A percentile compares a stretch with the other conserved stretches of the same genome.
These are phyloP conservation scores for Huntiella savannae DNA, from an alignment of 2,329 filamentous ascomycete genomes.

Conservation along the genomic window DNA sequence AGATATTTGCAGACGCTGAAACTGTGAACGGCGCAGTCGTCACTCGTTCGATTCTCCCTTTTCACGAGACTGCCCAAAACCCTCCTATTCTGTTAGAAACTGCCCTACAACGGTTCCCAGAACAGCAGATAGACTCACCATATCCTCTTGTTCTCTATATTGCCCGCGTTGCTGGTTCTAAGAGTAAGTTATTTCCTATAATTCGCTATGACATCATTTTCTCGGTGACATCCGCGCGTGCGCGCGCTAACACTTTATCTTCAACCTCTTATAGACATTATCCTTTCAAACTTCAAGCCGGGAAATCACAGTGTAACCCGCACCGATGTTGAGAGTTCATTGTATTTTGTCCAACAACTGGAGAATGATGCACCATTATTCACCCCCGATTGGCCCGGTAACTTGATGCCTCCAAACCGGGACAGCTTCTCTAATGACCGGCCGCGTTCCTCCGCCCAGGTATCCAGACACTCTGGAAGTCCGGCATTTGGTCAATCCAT, in stretches of 20 bases:
- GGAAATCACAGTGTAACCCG: constrained; percentile 73
- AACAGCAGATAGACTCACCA: constrained; percentile 47
- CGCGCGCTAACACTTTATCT: constrained; percentile 6
- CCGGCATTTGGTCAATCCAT: not conserved
- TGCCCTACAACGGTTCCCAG: constrained; percentile 72
- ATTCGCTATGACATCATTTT: too few species aligned
- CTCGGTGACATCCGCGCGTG: too few species aligned
- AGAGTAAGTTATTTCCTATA: constrained; percentile 35
- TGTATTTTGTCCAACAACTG: constrained; percentile 67
- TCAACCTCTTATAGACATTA: constrained; percentile 46
- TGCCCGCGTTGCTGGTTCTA: constrained; percentile 74
- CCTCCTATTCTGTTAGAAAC: constrained; percentile 61
- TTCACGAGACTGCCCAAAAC: constrained; percentile 50
- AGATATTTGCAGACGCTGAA: constrained; percentile 3
- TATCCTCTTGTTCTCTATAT: constrained; percentile 76
- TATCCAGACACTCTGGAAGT: too few species aligned
- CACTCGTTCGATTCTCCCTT: constrained; percentile 7
- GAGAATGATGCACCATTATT: constrained; percentile 26
- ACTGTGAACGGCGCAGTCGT: constrained; percentile 5
- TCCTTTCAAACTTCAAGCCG: constrained; percentile 80
- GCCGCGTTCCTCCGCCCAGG: constrained; percentile 7
- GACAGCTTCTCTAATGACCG: constrained; percentile 11
- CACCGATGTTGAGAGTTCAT: constrained; percentile 66
- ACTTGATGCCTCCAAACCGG: too few species aligned
- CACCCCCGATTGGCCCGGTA: constrained; percentile 30